Base-by-base conservation (phyloP, 768 basidiomycete genomes). In the Coprinopsis cinerea region DNA sequence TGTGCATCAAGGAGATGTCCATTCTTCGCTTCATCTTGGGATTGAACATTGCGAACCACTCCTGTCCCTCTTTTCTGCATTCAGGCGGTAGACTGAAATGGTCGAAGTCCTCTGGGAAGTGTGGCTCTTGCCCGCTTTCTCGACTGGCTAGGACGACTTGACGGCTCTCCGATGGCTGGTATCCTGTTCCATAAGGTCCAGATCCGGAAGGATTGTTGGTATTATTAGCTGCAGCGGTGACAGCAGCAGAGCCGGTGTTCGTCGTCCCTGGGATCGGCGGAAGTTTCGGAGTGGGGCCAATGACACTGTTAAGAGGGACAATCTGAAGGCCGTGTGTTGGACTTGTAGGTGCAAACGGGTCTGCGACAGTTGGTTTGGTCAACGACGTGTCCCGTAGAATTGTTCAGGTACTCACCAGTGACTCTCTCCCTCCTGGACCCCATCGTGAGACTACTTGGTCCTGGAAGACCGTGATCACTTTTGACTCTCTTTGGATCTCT, bases 1-100 rank as follows among this genome's bases (percentile, higher is more conserved):
- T 88, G 62, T 93, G 89, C 26, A 88, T 77, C 51, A 93, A 67
- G 34, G 67, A 66, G n/a, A 95, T 85, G 59, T 92, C 88, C 47
- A 91, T 69, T 40, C 76, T 70, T 45, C 78, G 77, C 62, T 84
- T 83, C 42, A 80, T 77, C 60, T 24, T 82, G 35, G 86, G 81
- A 62, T 88, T 92, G 69, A 84, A 92, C 47, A 90, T 72, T 4
- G 83, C 88, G 60, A 85, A 85, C 92, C 92, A 95, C 64, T 92
- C 91, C 30, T 67, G 65, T 1, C 86, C 88, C 61, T 92, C 81
- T 55, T 78, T 81, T 64, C 75, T 79, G 48, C 70, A 61, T 36
- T 81, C 80, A 0, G 76, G 65, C 1, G 79, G 74, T 5, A 78
- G 67, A 18, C 48, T 64, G 30, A 70, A 61, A 2, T 69, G 66